phyloP scores from a whole-genome alignment of 257 asterid species.

The Asclepias syriaca region DNA sequence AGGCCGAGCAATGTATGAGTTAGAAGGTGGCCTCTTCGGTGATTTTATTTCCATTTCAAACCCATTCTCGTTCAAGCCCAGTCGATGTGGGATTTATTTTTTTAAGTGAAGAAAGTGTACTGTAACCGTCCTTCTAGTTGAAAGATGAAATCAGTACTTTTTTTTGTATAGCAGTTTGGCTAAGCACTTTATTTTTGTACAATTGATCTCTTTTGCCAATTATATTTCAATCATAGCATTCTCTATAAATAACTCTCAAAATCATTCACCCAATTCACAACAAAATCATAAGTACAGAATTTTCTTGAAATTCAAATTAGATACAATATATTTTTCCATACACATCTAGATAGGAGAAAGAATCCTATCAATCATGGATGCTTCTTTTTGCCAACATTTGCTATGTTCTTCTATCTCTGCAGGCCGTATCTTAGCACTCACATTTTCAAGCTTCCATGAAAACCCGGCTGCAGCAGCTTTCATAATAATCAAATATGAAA shows the following conservation, averaged over 20 bases:
- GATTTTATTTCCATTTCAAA: too few species aligned
- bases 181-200: too few species aligned
- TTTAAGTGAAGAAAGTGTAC: neutral
- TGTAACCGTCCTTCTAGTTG: too few species aligned
- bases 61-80: too few species aligned
- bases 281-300: neutral
- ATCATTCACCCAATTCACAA: neutral
- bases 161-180: too few species aligned
- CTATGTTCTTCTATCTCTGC: neutral
- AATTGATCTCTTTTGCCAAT: neutral
- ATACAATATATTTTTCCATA: too few species aligned
- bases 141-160: too few species aligned
- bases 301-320: neutral
- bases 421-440: neutral
- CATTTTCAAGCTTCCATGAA: neutral
- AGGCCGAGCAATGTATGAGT: constrained; percentile 41
- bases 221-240: neutral
- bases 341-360: too few species aligned
- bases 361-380: neutral
- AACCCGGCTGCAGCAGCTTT: neutral
- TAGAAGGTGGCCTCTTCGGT: too few species aligned
- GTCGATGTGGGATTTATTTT: too few species aligned
- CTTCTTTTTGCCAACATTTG: neutral
- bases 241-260: neutral
- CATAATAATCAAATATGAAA: too few species aligned